Evolutionary conservation across 2,329 filamentous ascomycete species (phyloP), one percentile per base, ranked within the genome.

Genomic region (Scytalidium lignicola): DNA sequence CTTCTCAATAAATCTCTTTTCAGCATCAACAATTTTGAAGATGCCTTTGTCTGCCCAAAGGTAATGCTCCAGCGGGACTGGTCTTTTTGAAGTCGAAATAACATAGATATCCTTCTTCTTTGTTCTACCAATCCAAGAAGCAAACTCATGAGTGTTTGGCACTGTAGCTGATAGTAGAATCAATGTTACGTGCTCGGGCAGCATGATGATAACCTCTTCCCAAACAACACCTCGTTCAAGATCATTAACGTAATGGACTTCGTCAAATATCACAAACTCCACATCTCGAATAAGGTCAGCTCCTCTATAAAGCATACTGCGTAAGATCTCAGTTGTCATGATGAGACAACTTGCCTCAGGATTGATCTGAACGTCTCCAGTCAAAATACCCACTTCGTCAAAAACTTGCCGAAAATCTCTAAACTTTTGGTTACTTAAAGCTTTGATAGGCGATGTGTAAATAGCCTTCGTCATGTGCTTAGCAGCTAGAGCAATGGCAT

Each of bases 391-490:
- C 17, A 99, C 93, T 67, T 99, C 93, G 51, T 95, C 90, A 61
- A 99, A 99, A 0, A 82, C 83, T 49, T 84, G 79, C 50, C 90
- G 82, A 66, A 99, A 99, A 65, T 99, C 93, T 55, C 93, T 83
- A 69, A 97, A 99, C 67, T 99, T 99, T 65, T 99, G 93, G 65
- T 99, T 99, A 70, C 93, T 97, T 50, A 99, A 74, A 2, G 93
- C 93, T 67, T 99, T 99, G 74, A 99, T 99, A 0, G 93, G 93
- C 0, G 93, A 97, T 0, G 93, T 99, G 67, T 99, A 99, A 55
- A 99, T 99, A 19, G 93, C 92, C 67, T 99, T 99, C 8, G 93
- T 99, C 92, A 97, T 97, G 66, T 99, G 93, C 64, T 92, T 95
- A n/a, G 90, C 86, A 23, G 93, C 93, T 51, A 99, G 74, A 6